Percentiles rank a stretch among this genome's conserved stretches.
Conservation (phyloP, 176 grass and related monocot genomes). For the Thalia dealbata region DNA sequence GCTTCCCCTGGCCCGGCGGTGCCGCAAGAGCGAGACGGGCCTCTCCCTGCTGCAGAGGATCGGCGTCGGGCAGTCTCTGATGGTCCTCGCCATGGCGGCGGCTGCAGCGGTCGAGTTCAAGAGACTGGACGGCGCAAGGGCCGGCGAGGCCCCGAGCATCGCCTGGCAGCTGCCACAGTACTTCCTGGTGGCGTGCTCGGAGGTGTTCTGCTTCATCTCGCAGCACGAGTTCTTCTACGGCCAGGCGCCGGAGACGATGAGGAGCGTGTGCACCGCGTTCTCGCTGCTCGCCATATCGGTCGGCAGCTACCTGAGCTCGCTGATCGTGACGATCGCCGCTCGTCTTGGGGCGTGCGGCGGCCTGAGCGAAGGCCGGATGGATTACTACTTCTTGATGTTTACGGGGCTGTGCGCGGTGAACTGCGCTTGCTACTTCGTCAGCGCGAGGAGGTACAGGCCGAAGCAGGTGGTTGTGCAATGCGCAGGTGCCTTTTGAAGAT, state of each 20-base stretch:
- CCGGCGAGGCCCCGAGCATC: constrained; percentile 29
- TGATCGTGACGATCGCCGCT: constrained; percentile 44
- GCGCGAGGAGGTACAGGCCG: constrained; percentile 43
- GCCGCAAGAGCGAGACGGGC: constrained; percentile 5
- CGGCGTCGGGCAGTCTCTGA: constrained; percentile 40
- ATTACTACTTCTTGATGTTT: constrained; percentile 59
- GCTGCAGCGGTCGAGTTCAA: constrained; percentile 46
- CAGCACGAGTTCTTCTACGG: constrained; percentile 70
- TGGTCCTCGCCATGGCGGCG: constrained; percentile 33
- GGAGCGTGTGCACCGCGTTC: constrained; percentile 62
- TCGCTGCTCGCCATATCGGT: constrained; percentile 47
- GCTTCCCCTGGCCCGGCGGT: constrained; percentile 20
- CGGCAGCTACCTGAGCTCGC: constrained; percentile 60
- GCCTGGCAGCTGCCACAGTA: constrained; percentile 60
- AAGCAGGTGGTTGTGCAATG: neutral
- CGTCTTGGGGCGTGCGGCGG: constrained; percentile 26
- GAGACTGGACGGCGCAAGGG: constrained; percentile 23
- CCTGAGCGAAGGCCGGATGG: constrained; percentile 57
- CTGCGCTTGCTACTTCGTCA: constrained; percentile 1
- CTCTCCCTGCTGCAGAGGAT: constrained; percentile 55
- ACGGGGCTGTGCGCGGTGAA: constrained; percentile 48
- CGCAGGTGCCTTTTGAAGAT: too few relatives aligned
- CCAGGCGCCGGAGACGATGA: constrained; percentile 75
- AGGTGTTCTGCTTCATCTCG: constrained; percentile 49
- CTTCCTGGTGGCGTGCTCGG: constrained; percentile 39